These are phyloP conservation scores for Populus nigra DNA, from an alignment of 345 rosid genomes.

Conservation along the genomic window DNA sequence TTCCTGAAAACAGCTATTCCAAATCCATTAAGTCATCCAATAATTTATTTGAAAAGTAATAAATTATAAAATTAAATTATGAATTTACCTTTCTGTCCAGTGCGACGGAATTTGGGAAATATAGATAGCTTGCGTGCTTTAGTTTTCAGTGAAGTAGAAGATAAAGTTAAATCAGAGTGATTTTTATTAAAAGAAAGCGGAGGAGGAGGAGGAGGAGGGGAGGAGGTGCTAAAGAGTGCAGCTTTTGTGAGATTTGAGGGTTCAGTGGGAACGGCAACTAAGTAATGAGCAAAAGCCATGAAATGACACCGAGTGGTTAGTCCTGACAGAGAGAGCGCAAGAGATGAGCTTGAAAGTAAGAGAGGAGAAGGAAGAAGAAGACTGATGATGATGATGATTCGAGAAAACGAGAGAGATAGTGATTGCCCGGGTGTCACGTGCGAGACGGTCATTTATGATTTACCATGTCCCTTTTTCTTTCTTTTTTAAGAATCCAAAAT, in stretches of 20 bases:
- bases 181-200: not conserved
- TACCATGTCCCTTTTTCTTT: too few species aligned
- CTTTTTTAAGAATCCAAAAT: too few species aligned
- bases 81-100: constrained; percentile 40
- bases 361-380: too few species aligned
- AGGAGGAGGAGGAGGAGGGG: constrained; percentile 19
- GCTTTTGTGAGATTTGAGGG: constrained; percentile 26
- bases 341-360: not conserved
- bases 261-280: constrained; percentile 46
- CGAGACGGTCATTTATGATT: not conserved
- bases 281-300: constrained; percentile 65
- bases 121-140: constrained; percentile 37
- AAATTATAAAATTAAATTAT: not conserved
- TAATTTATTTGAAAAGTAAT: not conserved
- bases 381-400: not conserved
- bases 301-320: not conserved
- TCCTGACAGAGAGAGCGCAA: not conserved
- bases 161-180: constrained; percentile 2
- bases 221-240: constrained; percentile 14
- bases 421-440: constrained; percentile 20
- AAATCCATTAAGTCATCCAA: too few species aligned
- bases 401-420: not conserved
- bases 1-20: constrained; percentile 36
- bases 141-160: constrained; percentile 27
- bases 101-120: constrained; percentile 24